A percentile compares a stretch with the other conserved stretches of the same genome.
Evolutionary conservation across 805 yeast genomes (phyloP).

Genomic region (Candida multigemmis): DNA sequence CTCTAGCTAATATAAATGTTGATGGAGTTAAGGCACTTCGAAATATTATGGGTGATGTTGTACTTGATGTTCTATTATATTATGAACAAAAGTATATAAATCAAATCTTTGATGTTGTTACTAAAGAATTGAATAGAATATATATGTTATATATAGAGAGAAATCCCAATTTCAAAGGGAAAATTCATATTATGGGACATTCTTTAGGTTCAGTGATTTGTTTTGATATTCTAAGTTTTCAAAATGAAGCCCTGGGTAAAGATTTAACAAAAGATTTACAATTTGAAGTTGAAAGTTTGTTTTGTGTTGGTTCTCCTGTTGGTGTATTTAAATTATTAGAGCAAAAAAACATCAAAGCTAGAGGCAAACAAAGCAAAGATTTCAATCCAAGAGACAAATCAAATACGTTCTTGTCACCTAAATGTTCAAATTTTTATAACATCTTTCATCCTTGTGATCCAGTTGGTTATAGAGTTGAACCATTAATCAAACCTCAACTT

Average conservation of each 20-base stretch:
- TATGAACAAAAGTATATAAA: slow-evolving; percentile 62
- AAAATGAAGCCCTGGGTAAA: slow-evolving; percentile 13
- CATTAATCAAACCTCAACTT: slow-evolving; percentile 50
- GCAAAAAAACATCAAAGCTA: slow-evolving; percentile 47
- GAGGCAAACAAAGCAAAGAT: slow-evolving; percentile 12
- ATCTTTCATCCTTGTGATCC: slow-evolving; percentile 90
- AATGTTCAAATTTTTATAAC: slow-evolving; percentile 63
- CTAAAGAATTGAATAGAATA: slow-evolving; percentile 52
- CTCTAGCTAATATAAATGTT: slow-evolving; percentile 63
- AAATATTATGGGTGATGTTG: slow-evolving; percentile 76
- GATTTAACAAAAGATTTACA: slow-evolving; percentile 37
- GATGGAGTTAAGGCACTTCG: slow-evolving; percentile 73
- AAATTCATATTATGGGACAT: slow-evolving; percentile 80
- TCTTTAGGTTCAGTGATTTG: slow-evolving; percentile 84
- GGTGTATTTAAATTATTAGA: slow-evolving; percentile 77
- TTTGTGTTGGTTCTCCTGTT: slow-evolving; percentile 83
- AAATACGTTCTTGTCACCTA: slow-evolving; percentile 34
- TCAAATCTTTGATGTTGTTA: slow-evolving; percentile 56
- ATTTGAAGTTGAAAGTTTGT: slow-evolving; percentile 67
- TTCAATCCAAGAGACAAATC: slow-evolving; percentile 11
- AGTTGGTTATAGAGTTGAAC: slow-evolving; percentile 83
- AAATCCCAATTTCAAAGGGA: slow-evolving; percentile 72
- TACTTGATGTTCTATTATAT: slow-evolving; percentile 72
- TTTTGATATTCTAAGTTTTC: slow-evolving; percentile 58
- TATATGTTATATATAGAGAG: slow-evolving; percentile 48